phyloP scores from a whole-genome alignment of 345 rosid species.

The Murraya paniculata region DNA sequence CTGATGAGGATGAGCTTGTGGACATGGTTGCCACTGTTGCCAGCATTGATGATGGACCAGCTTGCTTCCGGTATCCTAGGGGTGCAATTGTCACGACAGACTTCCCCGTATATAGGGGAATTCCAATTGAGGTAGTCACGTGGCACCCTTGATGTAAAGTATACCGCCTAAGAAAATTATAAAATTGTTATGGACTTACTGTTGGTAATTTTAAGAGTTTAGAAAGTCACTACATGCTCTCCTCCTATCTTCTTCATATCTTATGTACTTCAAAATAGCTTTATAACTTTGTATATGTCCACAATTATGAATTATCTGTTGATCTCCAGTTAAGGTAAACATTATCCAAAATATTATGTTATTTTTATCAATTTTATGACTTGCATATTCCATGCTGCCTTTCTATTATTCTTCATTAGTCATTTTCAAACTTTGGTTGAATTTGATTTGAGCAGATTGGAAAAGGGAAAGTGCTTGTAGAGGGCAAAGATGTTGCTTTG shows the following conservation, averaged over 20 bases:
- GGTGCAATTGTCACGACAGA: constrained; percentile 58
- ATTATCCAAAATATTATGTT: neutral
- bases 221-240: neutral
- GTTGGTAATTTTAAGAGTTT: neutral
- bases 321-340: neutral
- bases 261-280: neutral
- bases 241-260: neutral
- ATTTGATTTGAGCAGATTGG: constrained; percentile 62
- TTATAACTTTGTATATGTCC: neutral
- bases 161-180: neutral
- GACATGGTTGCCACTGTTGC: constrained; percentile 93
- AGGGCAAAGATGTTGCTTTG: constrained; percentile 84
- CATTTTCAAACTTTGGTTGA: neutral
- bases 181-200: neutral
- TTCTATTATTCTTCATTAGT: neutral
- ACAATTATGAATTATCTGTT: too few species aligned
- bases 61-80: constrained; percentile 89
- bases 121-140: constrained; percentile 68
- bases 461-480: constrained; percentile 64
- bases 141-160: neutral
- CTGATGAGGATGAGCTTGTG: constrained; percentile 80
- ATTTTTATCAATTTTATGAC: neutral
- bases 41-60: constrained; percentile 61
- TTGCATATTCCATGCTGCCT: neutral
- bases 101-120: constrained; percentile 43